phyloP scores from a whole-genome alignment of 352 stramenopile species.

The Phytophthora pistaciae region DNA sequence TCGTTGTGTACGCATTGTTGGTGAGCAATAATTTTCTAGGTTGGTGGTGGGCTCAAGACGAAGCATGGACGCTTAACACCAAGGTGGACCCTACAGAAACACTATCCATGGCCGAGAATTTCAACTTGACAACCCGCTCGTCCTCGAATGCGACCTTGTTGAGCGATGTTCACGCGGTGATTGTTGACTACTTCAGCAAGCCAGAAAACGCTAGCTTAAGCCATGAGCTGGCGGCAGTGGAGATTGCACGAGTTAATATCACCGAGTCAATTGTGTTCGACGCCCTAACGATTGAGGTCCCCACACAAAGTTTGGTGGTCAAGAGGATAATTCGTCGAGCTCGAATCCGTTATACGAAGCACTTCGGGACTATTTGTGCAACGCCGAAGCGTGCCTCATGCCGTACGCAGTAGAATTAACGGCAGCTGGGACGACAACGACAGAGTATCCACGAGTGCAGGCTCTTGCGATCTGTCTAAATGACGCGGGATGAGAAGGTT shows the following conservation, averaged over 20 bases:
- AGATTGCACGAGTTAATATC: conserved; percentile 14
- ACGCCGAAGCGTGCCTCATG: conserved; percentile 4
- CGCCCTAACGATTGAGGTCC: conserved; percentile 12
- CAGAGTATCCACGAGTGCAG: conserved; percentile 16
- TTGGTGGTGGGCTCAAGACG: background rate
- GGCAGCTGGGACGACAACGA: too few relatives aligned
- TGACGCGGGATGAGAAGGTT: background rate
- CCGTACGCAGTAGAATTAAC: too few relatives aligned
- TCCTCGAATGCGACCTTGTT: background rate
- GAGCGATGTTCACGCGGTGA: background rate
- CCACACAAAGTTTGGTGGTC: background rate
- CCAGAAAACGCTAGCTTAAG: conserved; percentile 7
- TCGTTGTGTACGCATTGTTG: conserved; percentile 6
- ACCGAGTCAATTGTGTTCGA: conserved; percentile 5
- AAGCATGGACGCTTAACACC: background rate
- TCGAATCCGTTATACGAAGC: background rate
- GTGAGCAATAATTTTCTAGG: conserved; percentile 11
- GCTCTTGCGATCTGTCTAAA: conserved; percentile 25
- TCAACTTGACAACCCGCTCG: conserved; percentile 4
- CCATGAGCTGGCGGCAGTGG: conserved; percentile 3
- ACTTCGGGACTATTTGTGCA: background rate
- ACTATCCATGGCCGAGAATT: conserved; percentile 2
- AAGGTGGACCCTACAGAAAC: background rate
- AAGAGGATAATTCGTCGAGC: conserved; percentile 12
- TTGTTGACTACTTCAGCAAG: conserved; percentile 18